phyloP scores from a whole-genome alignment of 2,329 filamentous ascomycete genomes.

The Beauveria sp. region DNA sequence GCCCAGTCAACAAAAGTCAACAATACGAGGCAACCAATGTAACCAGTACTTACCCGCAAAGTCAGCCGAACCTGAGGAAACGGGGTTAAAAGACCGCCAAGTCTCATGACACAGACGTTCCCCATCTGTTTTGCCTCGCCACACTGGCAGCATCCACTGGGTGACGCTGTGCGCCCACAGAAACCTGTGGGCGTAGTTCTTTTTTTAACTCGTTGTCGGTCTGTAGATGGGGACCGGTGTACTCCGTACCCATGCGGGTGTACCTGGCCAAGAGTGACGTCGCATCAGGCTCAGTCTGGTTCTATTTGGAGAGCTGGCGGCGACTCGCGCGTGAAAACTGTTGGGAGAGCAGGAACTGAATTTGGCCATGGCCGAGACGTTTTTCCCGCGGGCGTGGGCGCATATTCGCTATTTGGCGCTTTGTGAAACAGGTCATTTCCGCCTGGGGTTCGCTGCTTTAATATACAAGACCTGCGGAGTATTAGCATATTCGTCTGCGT shows the following conservation, averaged over 20 bases:
- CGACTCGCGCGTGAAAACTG: neutral
- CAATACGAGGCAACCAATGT: no score
- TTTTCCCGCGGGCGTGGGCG: neutral
- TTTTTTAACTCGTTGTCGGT: constrained; percentile 4
- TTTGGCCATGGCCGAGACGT: neutral
- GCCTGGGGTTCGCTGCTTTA: neutral
- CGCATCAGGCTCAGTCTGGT: neutral
- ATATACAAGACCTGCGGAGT: neutral
- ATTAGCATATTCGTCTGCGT: no score
- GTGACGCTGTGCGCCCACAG: neutral
- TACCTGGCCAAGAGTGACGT: constrained; percentile 1
- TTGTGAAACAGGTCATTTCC: constrained; percentile 6
- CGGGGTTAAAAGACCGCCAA: neutral
- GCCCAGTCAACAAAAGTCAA: no score
- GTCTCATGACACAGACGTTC: neutral
- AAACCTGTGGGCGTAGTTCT: neutral
- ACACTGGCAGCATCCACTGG: neutral
- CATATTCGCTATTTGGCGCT: neutral
- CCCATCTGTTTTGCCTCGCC: neutral
- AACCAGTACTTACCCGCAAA: neutral
- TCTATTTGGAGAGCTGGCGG: neutral
- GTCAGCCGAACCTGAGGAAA: neutral
- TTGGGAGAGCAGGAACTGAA: neutral
- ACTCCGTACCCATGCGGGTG: neutral
- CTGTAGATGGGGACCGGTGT: neutral